phyloP scores from a whole-genome alignment of 2,329 filamentous ascomycete species.

The Xylariaceae sp. region DNA sequence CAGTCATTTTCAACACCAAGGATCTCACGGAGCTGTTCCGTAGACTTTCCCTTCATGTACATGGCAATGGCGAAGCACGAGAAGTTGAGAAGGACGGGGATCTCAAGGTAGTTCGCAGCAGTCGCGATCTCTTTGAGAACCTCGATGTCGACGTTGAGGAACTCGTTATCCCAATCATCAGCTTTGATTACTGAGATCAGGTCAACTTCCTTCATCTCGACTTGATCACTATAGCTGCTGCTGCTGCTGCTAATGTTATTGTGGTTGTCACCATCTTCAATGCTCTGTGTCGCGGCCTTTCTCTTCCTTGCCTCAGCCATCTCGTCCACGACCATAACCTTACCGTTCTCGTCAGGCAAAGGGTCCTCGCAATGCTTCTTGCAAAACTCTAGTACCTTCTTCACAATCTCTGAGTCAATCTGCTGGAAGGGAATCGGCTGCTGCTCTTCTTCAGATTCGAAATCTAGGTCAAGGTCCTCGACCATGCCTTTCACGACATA shows the following conservation, averaged over 20 bases:
- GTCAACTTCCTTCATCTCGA: no score
- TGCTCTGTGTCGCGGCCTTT: no score
- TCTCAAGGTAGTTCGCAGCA: constrained; percentile 96
- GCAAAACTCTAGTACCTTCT: no score
- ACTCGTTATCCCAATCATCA: neutral
- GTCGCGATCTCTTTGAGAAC: constrained; percentile 98
- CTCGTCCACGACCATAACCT: no score
- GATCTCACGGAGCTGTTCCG: constrained; percentile 96
- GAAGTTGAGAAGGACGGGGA: constrained; percentile 92
- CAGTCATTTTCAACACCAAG: constrained; percentile 99
- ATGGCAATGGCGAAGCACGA: constrained; percentile 98
- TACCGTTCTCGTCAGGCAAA: no score
- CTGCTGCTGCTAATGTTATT: neutral
- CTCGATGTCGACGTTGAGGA: constrained; percentile 42
- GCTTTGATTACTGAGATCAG: neutral
- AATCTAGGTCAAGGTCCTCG: no score
- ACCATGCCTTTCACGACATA: neutral
- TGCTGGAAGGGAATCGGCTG: no score
- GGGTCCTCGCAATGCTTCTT: no score
- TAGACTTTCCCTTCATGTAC: constrained; percentile 99
- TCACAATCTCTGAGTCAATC: no score
- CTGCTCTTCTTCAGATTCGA: no score
- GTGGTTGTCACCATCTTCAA: no score
- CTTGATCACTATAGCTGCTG: neutral
- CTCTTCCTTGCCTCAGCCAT: no score